These are phyloP conservation scores for Aspergillus caelatus DNA, from an alignment of 2,329 filamentous ascomycete genomes.

Conservation along the genomic window DNA sequence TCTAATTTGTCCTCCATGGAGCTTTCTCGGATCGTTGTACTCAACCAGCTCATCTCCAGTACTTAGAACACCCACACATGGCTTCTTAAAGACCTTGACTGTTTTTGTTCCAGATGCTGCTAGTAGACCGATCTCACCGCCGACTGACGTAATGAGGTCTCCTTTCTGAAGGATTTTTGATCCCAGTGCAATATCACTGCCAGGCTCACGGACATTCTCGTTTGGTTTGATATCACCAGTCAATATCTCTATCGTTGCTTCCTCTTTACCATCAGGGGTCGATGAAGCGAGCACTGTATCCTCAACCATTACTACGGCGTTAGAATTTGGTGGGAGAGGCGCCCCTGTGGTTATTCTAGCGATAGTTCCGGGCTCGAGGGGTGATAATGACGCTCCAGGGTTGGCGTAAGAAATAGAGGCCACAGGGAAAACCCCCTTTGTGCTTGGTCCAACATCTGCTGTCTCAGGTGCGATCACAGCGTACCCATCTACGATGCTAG, in stretches of 20 bases:
- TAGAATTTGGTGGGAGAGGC: slow-evolving; percentile 83
- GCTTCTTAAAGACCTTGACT: slow-evolving; percentile 73
- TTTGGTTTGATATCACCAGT: slow-evolving; percentile 73
- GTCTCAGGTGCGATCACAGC: slow-evolving; percentile 66
- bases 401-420: slow-evolving; percentile 84
- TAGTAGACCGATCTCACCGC: slow-evolving; percentile 88
- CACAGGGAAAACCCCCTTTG: slow-evolving; percentile 83
- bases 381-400: slow-evolving; percentile 63
- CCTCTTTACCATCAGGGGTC: slow-evolving; percentile 80
- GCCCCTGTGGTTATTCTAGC: slow-evolving; percentile 94
- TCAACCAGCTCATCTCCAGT: slow-evolving; percentile 93
- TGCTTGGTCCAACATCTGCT: slow-evolving; percentile 58
- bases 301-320: slow-evolving; percentile 95
- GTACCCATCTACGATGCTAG: slow-evolving; percentile 97
- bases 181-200: slow-evolving; percentile 77
- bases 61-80: slow-evolving; percentile 82
- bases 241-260: slow-evolving; percentile 84
- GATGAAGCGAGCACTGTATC: slow-evolving; percentile 77
- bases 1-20: slow-evolving; percentile 81
- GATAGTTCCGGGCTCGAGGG: slow-evolving; percentile 73
- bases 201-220: slow-evolving; percentile 89
- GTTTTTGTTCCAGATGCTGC: slow-evolving; percentile 77
- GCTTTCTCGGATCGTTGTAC: slow-evolving; percentile 61
- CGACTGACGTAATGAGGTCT: slow-evolving; percentile 80
- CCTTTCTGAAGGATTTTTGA: slow-evolving; percentile 73